A percentile compares a stretch with the other conserved stretches of the same genome.
Conservation (phyloP, 2,329 filamentous ascomycete genomes). For the Capronia epimyces region DNA sequence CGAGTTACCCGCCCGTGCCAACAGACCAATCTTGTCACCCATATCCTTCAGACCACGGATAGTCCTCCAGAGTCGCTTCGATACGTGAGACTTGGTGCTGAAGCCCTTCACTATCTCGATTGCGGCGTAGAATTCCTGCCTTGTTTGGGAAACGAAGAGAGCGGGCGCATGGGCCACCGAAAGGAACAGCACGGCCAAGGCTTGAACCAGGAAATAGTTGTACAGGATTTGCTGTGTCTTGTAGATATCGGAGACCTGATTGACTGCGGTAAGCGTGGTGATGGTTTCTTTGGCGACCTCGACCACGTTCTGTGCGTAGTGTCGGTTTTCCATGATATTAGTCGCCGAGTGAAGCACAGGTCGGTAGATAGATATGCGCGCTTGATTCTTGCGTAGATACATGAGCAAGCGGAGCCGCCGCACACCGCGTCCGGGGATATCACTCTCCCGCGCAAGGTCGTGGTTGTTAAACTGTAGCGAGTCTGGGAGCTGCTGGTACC, state of each 20-base stretch:
- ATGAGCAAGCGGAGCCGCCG: constrained; percentile 76
- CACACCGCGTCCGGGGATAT: constrained; percentile 47
- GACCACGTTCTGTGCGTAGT: constrained; percentile 64
- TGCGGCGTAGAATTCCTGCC: constrained; percentile 63
- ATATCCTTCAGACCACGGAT: constrained; percentile 60
- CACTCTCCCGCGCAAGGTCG: constrained; percentile 49
- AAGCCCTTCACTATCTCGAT: constrained; percentile 59
- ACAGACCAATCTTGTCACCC: constrained; percentile 55
- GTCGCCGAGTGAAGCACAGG: constrained; percentile 79
- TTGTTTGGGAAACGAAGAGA: constrained; percentile 55
- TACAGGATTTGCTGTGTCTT: constrained; percentile 59
- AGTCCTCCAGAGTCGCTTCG: constrained; percentile 59
- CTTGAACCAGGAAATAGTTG: constrained; percentile 62
- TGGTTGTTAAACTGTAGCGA: constrained; percentile 51
- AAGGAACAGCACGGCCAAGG: constrained; percentile 59
- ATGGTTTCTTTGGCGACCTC: constrained; percentile 62
- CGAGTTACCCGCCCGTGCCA: constrained; percentile 29
- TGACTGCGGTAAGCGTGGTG: constrained; percentile 55
- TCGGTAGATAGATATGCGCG: constrained; percentile 82
- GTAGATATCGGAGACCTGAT: constrained; percentile 60
- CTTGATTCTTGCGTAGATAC: constrained; percentile 81
- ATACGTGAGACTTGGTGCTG: constrained; percentile 56
- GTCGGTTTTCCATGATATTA: constrained; percentile 71
- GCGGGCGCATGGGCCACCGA: constrained; percentile 60
- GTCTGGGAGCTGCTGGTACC: constrained; percentile 71